Evolutionary conservation across 805 yeast species (phyloP).

Genomic region (Starmerella powellii): DNA sequence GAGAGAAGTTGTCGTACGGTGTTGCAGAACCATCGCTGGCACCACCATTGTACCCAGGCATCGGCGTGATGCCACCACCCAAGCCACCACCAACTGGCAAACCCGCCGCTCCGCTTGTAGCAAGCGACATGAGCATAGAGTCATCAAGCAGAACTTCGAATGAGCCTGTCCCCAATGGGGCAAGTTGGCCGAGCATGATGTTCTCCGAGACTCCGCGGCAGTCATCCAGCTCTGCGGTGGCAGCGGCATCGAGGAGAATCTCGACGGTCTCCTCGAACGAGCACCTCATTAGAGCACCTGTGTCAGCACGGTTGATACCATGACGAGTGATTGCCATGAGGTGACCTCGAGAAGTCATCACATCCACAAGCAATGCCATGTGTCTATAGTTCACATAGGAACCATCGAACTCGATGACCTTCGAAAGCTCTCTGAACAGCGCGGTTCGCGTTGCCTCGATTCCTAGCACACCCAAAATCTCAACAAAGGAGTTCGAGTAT

Average conservation of each 20-base stretch:
- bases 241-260: conserved; percentile 93
- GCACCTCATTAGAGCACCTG: conserved; percentile 99
- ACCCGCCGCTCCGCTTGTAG: conserved; percentile 23
- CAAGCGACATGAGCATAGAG: conserved; percentile 56
- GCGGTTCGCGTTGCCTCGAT: conserved; percentile 97
- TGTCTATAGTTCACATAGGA: conserved; percentile 97
- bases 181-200: conserved; percentile 94
- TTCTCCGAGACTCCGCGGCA: conserved; percentile 98
- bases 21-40: conserved; percentile 69
- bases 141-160: conserved; percentile 94
- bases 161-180: conserved; percentile 97
- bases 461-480: conserved; percentile 86
- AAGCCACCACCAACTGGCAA: conserved; percentile 34
- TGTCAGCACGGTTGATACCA: conserved; percentile 96
- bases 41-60: conserved; percentile 25
- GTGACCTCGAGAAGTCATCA: conserved; percentile 97
- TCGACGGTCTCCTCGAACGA: conserved; percentile 99
- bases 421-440: conserved; percentile 81
- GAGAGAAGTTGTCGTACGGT: conserved; percentile 65
- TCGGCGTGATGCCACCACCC: conserved; percentile 34
- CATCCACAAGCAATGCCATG: conserved; percentile 93
- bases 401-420: conserved; percentile 99
- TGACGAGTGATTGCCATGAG: conserved; percentile 98
- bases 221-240: conserved; percentile 93
- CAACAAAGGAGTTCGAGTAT: conserved; percentile 94